Percentiles rank a stretch among this genome's conserved stretches.
phyloP scores from a whole-genome alignment of 768 basidiomycete species.

The Tricholoma sp. region DNA sequence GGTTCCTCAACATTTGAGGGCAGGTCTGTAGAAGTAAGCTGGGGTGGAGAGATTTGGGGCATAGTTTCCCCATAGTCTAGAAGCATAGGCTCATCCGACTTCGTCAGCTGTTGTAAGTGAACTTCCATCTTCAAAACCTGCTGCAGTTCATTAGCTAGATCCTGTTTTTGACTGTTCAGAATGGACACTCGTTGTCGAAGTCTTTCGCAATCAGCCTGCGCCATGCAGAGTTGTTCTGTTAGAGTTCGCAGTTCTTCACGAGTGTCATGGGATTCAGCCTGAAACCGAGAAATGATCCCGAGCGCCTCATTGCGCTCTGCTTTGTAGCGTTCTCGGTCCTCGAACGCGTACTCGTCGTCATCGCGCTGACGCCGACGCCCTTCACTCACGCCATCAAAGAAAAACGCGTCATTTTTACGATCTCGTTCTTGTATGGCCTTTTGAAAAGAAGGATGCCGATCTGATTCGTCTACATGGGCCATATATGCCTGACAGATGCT shows the following conservation, averaged over 20 bases:
- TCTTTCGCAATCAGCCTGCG: conserved; percentile 25
- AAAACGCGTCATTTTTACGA: conserved; percentile 31
- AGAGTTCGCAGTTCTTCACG: conserved; percentile 24
- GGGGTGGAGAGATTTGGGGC: neutral
- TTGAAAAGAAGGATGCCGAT: conserved; percentile 33
- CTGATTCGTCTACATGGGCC: conserved; percentile 34
- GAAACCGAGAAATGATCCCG: conserved; percentile 23
- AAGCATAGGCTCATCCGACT: neutral
- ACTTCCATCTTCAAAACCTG: conserved; percentile 1
- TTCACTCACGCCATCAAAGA: conserved; percentile 34
- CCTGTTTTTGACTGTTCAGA: conserved; percentile 3
- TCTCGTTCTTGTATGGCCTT: conserved; percentile 35
- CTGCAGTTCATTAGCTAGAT: conserved; percentile 4
- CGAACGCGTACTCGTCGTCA: conserved; percentile 29
- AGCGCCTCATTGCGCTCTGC: conserved; percentile 31
- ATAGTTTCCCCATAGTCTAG: neutral
- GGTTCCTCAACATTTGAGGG: neutral
- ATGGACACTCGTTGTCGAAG: conserved; percentile 23
- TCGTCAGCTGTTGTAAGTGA: neutral
- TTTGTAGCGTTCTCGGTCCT: conserved; percentile 28
- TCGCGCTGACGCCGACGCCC: conserved; percentile 36
- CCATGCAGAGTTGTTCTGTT: conserved; percentile 25
- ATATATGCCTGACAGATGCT: conserved; percentile 33
- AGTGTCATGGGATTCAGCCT: conserved; percentile 27
- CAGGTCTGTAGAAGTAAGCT: neutral